Percentiles rank a stretch among this genome's conserved stretches.
These are phyloP conservation scores for Nemania diffusa DNA, from an alignment of 2,329 filamentous ascomycete genomes.

Conservation along the genomic window DNA sequence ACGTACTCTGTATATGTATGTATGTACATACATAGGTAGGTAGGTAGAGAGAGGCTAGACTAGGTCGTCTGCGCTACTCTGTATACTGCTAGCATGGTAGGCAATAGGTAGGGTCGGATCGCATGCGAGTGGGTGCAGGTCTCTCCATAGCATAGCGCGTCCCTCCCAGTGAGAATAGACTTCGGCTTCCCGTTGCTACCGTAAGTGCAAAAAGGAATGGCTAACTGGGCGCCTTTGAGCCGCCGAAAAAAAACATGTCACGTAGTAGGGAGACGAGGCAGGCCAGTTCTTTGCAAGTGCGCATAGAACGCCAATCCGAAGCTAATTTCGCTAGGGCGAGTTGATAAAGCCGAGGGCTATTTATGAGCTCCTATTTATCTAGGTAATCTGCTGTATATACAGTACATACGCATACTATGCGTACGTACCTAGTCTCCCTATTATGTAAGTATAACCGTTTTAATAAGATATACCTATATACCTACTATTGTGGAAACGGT, in stretches of 20 bases:
- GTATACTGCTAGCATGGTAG: too few species aligned
- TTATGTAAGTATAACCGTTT: background rate
- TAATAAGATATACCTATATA: background rate
- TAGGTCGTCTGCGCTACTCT: too few species aligned
- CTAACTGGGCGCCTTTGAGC: constrained; percentile 15
- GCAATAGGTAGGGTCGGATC: constrained; percentile 25
- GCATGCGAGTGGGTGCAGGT: constrained; percentile 4
- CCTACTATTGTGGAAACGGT: background rate
- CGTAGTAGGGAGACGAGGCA: background rate
- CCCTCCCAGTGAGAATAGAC: constrained; percentile 2
- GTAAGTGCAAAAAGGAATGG: constrained; percentile 11
- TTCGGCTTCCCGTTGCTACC: constrained; percentile 15
- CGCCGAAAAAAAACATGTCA: constrained; percentile 3
- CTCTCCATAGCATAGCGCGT: background rate
- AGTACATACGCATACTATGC: too few species aligned
- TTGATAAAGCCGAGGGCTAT: constrained; percentile 2
- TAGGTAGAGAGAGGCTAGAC: too few species aligned
- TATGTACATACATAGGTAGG: too few species aligned
- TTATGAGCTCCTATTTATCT: too few species aligned
- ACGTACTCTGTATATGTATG: too few species aligned
- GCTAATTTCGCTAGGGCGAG: background rate
- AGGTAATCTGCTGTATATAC: too few species aligned
- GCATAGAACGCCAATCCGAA: background rate
- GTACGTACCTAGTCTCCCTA: too few species aligned
- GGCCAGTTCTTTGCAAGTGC: background rate